phyloP scores from a whole-genome alignment of 2,329 filamentous ascomycete genomes.

The Periglandula ipomoeae region DNA sequence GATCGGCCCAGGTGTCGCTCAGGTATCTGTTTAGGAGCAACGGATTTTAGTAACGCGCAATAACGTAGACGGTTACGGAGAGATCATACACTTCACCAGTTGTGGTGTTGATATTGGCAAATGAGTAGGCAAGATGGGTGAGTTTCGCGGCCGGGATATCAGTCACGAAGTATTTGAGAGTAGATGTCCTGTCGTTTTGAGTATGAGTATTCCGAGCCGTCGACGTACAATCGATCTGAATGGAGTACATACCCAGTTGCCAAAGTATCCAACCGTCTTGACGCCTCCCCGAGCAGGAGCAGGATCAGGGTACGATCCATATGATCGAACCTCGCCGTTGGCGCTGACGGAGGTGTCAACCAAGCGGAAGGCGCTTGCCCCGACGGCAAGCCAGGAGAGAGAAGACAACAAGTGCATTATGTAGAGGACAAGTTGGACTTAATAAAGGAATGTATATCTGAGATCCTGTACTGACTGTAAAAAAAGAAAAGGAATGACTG shows the following conservation, averaged over 20 bases:
- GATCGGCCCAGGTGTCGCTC: constrained; percentile 32
- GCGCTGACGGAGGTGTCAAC: not conserved
- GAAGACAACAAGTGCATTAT: constrained; percentile 2
- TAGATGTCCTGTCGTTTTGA: constrained; percentile 50
- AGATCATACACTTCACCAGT: not conserved
- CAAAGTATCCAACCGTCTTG: not conserved
- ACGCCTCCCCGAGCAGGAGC: no score
- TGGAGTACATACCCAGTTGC: not conserved
- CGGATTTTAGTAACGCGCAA: not conserved
- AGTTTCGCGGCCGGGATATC: constrained; percentile 58
- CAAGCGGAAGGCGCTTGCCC: not conserved
- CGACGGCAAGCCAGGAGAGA: constrained; percentile 2
- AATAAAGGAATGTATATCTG: not conserved
- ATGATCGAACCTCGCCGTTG: no score
- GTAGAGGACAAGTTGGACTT: not conserved
- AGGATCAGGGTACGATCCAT: no score
- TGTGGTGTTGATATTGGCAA: constrained; percentile 32
- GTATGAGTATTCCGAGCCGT: no score
- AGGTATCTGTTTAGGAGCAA: constrained; percentile 14
- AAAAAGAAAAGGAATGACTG: not conserved
- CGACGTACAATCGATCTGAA: no score
- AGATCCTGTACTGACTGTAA: not conserved
- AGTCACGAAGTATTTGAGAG: constrained; percentile 59
- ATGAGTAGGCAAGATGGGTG: constrained; percentile 62
- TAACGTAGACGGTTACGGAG: not conserved